phyloP scores from a whole-genome alignment of 768 basidiomycete genomes.

The Podaxis sp. region DNA sequence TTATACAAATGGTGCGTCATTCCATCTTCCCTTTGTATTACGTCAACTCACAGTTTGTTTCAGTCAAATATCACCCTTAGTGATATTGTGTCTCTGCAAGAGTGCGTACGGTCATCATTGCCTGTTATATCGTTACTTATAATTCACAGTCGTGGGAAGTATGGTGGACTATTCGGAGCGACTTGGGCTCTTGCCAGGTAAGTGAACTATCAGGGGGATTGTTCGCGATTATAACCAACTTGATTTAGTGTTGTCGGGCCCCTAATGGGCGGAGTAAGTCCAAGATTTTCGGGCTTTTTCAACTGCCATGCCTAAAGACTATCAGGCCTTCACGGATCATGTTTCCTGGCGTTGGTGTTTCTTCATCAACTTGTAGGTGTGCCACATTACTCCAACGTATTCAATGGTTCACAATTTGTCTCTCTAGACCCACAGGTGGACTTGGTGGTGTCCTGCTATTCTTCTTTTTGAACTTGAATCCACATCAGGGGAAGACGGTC shows the following conservation, averaged over 20 bases:
- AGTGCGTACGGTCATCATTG: slow-evolving; percentile 36
- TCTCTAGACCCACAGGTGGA: slow-evolving; percentile 67
- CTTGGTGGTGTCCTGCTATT: slow-evolving; percentile 61
- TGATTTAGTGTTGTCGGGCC: slow-evolving; percentile 63
- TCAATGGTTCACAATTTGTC: neutral
- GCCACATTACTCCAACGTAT: neutral
- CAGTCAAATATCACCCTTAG: slow-evolving; percentile 72
- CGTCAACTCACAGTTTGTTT: neutral
- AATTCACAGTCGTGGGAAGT: slow-evolving; percentile 65
- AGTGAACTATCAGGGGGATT: neutral
- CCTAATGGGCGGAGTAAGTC: slow-evolving; percentile 74
- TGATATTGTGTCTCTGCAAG: slow-evolving; percentile 79
- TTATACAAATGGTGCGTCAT: slow-evolving; percentile 62
- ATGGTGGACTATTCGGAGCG: slow-evolving; percentile 70
- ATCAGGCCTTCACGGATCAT: slow-evolving; percentile 67
- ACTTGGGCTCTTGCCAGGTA: slow-evolving; percentile 72
- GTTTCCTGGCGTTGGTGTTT: slow-evolving; percentile 86
- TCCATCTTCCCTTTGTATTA: neutral
- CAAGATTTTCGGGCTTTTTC: neutral
- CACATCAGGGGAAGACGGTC: slow-evolving; percentile 57
- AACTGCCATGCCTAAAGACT: slow-evolving; percentile 7
- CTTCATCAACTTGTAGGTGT: slow-evolving; percentile 66
- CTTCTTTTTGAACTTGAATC: slow-evolving; percentile 78
- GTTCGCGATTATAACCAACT: neutral
- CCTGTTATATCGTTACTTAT: neutral